A percentile compares a stretch with the other conserved stretches of the same genome.
These are phyloP conservation scores for Cinchona pubescens DNA, from an alignment of 257 asterid species.

Conservation along the genomic window DNA sequence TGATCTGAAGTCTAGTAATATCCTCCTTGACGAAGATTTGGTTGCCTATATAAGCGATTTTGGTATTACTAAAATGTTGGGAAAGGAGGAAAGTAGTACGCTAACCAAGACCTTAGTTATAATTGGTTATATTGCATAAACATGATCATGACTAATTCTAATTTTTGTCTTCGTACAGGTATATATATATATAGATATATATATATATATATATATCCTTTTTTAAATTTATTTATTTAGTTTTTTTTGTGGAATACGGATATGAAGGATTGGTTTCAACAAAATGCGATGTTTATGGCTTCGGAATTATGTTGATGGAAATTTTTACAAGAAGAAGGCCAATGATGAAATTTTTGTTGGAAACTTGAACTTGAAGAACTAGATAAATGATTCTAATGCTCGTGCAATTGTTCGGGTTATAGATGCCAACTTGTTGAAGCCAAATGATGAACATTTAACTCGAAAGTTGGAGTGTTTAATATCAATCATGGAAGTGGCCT, in stretches of 20 bases:
- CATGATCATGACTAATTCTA: no score
- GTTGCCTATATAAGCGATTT: neutral
- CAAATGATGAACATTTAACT: neutral
- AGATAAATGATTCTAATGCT: neutral
- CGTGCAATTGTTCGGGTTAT: neutral
- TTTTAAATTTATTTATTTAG: neutral
- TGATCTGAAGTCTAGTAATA: neutral
- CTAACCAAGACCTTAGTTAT: neutral
- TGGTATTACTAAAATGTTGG: neutral
- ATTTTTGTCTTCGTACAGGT: no score
- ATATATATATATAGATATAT: neutral
- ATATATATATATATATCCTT: no score
- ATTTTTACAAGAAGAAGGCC: neutral
- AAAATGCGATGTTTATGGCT: neutral
- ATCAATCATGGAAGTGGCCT: neutral
- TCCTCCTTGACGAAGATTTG: neutral
- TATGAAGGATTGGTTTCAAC: neutral
- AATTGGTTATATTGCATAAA: neutral
- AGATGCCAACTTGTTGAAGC: neutral
- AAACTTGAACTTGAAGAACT: neutral
- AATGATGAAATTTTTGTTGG: neutral
- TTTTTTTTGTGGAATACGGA: neutral
- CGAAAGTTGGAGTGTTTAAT: neutral
- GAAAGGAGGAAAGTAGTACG: neutral
- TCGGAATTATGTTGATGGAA: conserved; percentile 7